phyloP scores from a whole-genome alignment of 1,284 basidiomycete species.

The Cerrena zonata region DNA sequence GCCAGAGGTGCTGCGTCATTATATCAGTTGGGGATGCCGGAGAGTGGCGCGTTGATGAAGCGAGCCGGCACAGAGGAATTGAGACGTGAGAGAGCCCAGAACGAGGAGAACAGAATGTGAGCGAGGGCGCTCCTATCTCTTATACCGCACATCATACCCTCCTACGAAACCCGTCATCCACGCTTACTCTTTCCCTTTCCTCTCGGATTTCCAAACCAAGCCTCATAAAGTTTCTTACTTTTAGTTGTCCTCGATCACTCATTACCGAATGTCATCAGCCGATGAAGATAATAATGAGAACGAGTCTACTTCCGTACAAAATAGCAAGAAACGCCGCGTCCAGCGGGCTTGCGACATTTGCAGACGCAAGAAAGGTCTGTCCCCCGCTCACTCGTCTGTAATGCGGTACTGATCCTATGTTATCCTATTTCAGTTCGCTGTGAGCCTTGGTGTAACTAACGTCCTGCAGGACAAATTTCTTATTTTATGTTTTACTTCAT shows the following conservation, averaged over 20 bases:
- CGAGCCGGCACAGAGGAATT: not conserved
- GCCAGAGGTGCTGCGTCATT: too few relatives aligned
- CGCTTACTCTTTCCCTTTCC: not conserved
- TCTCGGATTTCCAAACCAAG: not conserved
- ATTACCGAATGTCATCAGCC: conserved; percentile 37
- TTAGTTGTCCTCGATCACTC: not conserved
- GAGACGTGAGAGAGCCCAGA: not conserved
- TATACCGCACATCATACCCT: not conserved
- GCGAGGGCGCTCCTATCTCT: not conserved
- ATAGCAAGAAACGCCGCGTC: conserved; percentile 59
- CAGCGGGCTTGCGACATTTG: conserved; percentile 75
- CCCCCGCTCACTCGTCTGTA: not conserved
- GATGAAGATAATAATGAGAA: conserved; percentile 40
- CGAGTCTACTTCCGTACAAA: conserved; percentile 17
- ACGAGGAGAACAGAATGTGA: not conserved
- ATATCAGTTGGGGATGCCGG: not conserved
- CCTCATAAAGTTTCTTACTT: not conserved
- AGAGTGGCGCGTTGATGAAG: not conserved
- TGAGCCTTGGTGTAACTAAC: conserved; percentile 29
- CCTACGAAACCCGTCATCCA: not conserved
- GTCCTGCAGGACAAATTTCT: conserved; percentile 42
- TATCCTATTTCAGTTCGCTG: conserved; percentile 43
- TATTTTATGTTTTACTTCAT: not conserved
- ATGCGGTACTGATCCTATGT: not conserved
- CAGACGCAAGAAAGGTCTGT: conserved; percentile 67